A percentile compares a stretch with the other conserved stretches of the same genome.
phyloP scores from a whole-genome alignment of 257 asterid species.

The Buddleja alternifolia region DNA sequence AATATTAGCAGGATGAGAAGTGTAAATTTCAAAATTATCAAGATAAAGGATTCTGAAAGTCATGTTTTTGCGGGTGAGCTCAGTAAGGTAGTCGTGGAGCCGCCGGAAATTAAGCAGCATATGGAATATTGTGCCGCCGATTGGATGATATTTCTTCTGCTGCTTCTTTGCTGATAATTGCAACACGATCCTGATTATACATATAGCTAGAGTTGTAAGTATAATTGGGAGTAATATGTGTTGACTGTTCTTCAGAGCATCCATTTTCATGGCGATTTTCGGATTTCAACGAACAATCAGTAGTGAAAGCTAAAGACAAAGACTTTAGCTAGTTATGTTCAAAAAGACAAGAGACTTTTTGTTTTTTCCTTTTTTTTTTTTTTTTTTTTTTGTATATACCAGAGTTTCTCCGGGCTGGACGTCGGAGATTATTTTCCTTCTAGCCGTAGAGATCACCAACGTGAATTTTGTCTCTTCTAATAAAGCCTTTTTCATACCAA shows the following conservation, averaged over 20 bases:
- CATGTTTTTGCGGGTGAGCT: slow-evolving; percentile 45
- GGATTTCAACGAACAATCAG: too few relatives aligned
- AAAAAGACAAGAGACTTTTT: too few relatives aligned
- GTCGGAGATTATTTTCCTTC: too few relatives aligned
- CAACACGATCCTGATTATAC: slow-evolving; percentile 17
- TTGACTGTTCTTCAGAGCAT: background rate
- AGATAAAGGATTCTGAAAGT: slow-evolving; percentile 53
- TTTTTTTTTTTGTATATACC: too few relatives aligned
- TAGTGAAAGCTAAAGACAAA: too few relatives aligned
- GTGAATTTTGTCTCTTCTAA: too few relatives aligned
- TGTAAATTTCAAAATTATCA: slow-evolving; percentile 48
- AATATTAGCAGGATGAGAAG: slow-evolving; percentile 64
- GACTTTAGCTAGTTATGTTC: too few relatives aligned
- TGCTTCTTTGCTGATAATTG: slow-evolving; percentile 13
- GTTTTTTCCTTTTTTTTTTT: too few relatives aligned
- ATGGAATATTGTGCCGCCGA: slow-evolving; percentile 55
- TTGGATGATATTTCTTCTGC: slow-evolving; percentile 50
- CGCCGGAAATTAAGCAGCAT: slow-evolving; percentile 41
- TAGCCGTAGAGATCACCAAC: too few relatives aligned
- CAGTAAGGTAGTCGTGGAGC: slow-evolving; percentile 49
- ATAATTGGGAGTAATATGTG: slow-evolving; percentile 28
- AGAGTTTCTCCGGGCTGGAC: too few relatives aligned
- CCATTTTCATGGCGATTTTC: slow-evolving; percentile 20
- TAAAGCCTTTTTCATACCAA: too few relatives aligned
- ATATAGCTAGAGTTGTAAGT: slow-evolving; percentile 28